Evolutionary conservation across 2,329 filamentous ascomycete genomes (phyloP), one percentile per base, ranked within the genome.

Genomic region (Colletotrichum salicis): DNA sequence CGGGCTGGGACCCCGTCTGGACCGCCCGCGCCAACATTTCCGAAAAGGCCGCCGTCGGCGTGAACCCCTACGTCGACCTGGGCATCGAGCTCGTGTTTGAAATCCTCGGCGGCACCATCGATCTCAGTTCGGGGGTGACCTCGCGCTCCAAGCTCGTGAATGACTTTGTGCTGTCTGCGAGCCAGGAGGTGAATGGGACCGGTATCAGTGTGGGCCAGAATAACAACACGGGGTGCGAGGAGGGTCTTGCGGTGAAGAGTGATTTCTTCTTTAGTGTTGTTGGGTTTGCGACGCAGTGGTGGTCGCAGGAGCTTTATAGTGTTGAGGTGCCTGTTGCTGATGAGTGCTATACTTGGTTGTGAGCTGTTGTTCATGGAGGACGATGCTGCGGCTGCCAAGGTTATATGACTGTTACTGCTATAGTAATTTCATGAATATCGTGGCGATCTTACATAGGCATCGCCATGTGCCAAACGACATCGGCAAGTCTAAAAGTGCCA

Each of bases 1-100:
- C 75, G 1, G 62, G 71, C 54, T 76, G 31, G 72, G 75, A 82
- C 54, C 79, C 79, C 1, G 75, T 82, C 19, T 82, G 81, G 72
- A 72, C 70, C 4, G 80, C 78, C 7, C 75, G 73, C 12, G 70
- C 82, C n/a, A 74, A 74, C 29, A 72, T 80, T 31, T 75, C 67
- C 0, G 65, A 78, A 72, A 70, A 73, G 64, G 76, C 74, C 4
- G 45, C 57, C 19, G 73, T 74, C n/a, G 68, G 54, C 5, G 74
- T 77, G 8, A 75, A 76, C 66, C 75, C 78, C 19, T 79, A 74
- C 64, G 64, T 76, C 57, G 73, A 77, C 35, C 71, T 74, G 55
- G 56, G 66, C 8, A 41, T 77, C 11, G 74, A 74, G 65, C 73
- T 79, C 15, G 74, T 59, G 24, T 76, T 77, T 55, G 57, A 74